A percentile compares a stretch with the other conserved stretches of the same genome.
Evolutionary conservation across 768 basidiomycete genomes (phyloP).

Genomic region (Kwoniella bestiolae): DNA sequence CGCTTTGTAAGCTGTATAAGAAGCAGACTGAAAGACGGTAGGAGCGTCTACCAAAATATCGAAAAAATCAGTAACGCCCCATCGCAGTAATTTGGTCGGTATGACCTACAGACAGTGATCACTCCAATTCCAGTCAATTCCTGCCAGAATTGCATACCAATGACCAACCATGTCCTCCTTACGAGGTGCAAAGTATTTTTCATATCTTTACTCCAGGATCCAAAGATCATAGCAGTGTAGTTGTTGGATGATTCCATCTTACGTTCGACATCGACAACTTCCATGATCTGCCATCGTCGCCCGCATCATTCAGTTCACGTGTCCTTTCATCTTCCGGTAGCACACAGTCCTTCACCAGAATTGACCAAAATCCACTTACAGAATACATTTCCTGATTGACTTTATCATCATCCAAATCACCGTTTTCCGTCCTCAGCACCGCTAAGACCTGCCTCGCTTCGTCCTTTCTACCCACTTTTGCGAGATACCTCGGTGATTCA

Average conservation of each 20-base stretch:
- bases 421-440: conserved; percentile 12
- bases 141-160: conserved; percentile 43
- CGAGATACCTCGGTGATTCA: conserved; percentile 49
- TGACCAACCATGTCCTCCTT: conserved; percentile 29
- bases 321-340: no score
- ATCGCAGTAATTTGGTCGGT: no score
- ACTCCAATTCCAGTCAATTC: conserved; percentile 37
- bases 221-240: conserved; percentile 32
- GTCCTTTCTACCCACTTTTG: conserved; percentile 38
- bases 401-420: conserved; percentile 19
- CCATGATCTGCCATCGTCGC: conserved; percentile 24
- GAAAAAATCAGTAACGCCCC: background rate
- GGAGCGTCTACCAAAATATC: conserved; percentile 18
- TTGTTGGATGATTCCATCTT: conserved; percentile 11
- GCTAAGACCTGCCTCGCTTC: conserved; percentile 31
- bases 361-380: background rate
- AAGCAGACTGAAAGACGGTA: conserved; percentile 37
- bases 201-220: background rate
- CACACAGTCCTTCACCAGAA: background rate
- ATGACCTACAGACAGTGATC: conserved; percentile 29
- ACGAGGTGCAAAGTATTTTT: conserved; percentile 8
- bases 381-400: conserved; percentile 30
- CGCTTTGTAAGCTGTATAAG: conserved; percentile 32
- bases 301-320: no score
- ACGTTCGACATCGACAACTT: conserved; percentile 38